Evolutionary conservation across 192 early-diverging fungal species (phyloP).

Genomic region (Coemansia nantahalensis): DNA sequence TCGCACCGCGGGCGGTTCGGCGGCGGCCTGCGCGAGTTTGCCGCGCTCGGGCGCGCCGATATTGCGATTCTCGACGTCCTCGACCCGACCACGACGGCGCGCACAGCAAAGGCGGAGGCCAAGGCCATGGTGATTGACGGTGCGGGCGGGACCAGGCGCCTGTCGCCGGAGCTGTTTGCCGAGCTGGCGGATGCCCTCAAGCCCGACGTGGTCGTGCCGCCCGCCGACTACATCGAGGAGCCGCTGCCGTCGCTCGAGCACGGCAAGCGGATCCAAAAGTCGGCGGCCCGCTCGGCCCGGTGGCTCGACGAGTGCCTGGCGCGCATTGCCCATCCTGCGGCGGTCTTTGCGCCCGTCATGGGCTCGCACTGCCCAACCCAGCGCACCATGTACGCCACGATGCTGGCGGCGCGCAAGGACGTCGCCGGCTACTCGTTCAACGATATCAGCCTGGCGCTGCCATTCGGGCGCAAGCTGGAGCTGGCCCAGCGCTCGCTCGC

Average conservation of each 20-base stretch:
- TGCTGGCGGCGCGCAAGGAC: constrained; percentile 12
- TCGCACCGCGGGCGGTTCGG: constrained; percentile 7
- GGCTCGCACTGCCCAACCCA: constrained; percentile 41
- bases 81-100: constrained; percentile 26
- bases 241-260: constrained; percentile 34
- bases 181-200: constrained; percentile 18
- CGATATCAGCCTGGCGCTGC: constrained; percentile 29
- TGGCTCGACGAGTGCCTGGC: constrained; percentile 50
- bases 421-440: constrained; percentile 40
- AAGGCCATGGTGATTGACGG: constrained; percentile 43
- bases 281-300: constrained; percentile 30
- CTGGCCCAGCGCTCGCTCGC: constrained; percentile 33
- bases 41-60: constrained; percentile 17
- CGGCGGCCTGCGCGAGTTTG: constrained; percentile 26
- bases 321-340: constrained; percentile 8
- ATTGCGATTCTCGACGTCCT: constrained; percentile 37
- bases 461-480: constrained; percentile 25
- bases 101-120: constrained; percentile 24
- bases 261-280: constrained; percentile 50
- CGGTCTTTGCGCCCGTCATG: constrained; percentile 47
- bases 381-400: constrained; percentile 20
- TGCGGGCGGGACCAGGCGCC: constrained; percentile 32
- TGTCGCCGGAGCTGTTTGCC: constrained; percentile 34
- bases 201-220: constrained; percentile 43
- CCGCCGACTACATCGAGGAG: constrained; percentile 43